Evolutionary conservation across 345 rosid species (phyloP).

Genomic region (Psidium guajava): DNA sequence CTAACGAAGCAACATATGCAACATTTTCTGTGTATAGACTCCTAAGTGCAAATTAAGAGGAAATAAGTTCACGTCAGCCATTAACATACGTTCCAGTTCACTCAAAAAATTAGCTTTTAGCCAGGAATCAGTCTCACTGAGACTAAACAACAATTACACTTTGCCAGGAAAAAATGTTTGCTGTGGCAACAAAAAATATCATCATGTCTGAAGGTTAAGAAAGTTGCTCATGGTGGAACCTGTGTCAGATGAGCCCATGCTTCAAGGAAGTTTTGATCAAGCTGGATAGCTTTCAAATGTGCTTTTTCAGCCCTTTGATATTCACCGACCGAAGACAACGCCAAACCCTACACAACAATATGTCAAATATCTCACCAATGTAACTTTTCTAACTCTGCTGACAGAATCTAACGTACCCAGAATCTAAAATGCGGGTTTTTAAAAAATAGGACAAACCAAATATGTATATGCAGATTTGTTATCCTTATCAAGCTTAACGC

Average conservation of each 20-base stretch:
- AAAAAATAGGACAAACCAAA: slow-evolving; percentile 40
- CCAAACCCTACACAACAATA: slow-evolving; percentile 51
- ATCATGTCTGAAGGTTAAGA: background rate
- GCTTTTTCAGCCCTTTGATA: slow-evolving; percentile 75
- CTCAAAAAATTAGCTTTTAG: background rate
- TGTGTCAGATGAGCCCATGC: slow-evolving; percentile 89
- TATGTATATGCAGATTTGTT: slow-evolving; percentile 91
- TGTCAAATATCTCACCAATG: background rate
- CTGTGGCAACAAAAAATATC: background rate
- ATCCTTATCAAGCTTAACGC: slow-evolving; percentile 71
- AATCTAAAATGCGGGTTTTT: background rate
- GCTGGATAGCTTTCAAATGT: slow-evolving; percentile 69
- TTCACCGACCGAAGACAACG: slow-evolving; percentile 72
- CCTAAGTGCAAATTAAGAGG: background rate
- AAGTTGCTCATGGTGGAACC: slow-evolving; percentile 25
- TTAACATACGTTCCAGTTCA: background rate
- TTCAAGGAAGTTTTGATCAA: slow-evolving; percentile 70
- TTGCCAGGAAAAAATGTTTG: background rate
- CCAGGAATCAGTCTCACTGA: background rate
- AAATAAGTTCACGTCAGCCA: background rate
- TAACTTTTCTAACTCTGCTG: background rate
- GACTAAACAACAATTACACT: background rate
- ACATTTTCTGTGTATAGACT: background rate
- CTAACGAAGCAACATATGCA: background rate
- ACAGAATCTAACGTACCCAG: background rate